Evolutionary conservation across 495 filamentous ascomycete species (phyloP).

Genomic region (Penicillium longicatenatum): DNA sequence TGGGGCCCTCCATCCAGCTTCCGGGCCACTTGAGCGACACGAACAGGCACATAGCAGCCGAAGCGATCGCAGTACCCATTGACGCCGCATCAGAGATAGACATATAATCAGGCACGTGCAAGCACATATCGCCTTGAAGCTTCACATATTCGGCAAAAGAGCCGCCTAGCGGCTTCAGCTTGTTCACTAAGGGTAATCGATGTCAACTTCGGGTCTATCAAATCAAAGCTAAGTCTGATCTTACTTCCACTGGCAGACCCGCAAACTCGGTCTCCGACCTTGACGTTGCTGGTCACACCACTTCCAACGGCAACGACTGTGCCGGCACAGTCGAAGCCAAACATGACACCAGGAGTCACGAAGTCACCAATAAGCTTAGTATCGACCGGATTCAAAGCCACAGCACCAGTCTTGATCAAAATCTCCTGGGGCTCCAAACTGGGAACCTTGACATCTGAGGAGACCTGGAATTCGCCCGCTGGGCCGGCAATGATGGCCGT

Average conservation of each 20-base stretch:
- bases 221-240: neutral
- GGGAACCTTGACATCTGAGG: neutral
- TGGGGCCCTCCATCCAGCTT: neutral
- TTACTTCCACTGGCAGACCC: neutral
- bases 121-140: slow-evolving; percentile 16
- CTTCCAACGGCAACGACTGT: slow-evolving; percentile 34
- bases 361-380: slow-evolving; percentile 39
- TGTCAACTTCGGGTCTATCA: neutral
- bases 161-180: slow-evolving; percentile 19
- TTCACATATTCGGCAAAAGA: slow-evolving; percentile 35
- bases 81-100: slow-evolving; percentile 27
- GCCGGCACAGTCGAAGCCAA: slow-evolving; percentile 46
- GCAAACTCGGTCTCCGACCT: slow-evolving; percentile 15
- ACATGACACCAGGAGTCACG: slow-evolving; percentile 26
- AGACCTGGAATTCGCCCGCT: neutral
- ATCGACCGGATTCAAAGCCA: slow-evolving; percentile 42
- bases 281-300: slow-evolving; percentile 14
- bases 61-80: slow-evolving; percentile 26
- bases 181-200: neutral
- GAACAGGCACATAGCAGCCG: slow-evolving; percentile 28
- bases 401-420: neutral
- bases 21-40: slow-evolving; percentile 3
- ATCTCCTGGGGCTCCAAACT: neutral
- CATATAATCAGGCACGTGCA: slow-evolving; percentile 29
- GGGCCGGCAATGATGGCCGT: neutral